phyloP scores from a whole-genome alignment of 768 basidiomycete genomes.

The Crassisporium funariophilum region DNA sequence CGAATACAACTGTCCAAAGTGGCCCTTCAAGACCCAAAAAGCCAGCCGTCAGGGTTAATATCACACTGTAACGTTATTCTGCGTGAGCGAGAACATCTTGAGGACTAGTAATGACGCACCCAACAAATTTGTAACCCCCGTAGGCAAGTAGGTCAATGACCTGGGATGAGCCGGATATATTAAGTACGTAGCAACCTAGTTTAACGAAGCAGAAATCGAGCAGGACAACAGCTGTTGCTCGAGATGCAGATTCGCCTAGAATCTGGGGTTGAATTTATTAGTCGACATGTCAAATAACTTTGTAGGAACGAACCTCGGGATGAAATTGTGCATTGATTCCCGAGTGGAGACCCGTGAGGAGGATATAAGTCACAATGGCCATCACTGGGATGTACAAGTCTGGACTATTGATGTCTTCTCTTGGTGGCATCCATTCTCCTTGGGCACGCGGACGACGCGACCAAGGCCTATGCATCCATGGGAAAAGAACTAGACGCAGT shows the following conservation, averaged over 20 bases:
- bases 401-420: conserved; percentile 94
- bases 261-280: conserved; percentile 39
- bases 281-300: background rate
- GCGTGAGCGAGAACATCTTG: background rate
- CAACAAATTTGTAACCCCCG: conserved; percentile 97
- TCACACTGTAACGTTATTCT: conserved; percentile 62
- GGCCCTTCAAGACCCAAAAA: conserved; percentile 64
- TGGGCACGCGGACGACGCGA: conserved; percentile 61
- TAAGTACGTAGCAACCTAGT: conserved; percentile 90
- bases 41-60: conserved; percentile 73
- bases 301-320: conserved; percentile 50
- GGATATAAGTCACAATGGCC: conserved; percentile 95
- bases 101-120: conserved; percentile 48
- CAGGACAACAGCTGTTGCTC: conserved; percentile 81
- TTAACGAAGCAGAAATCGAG: conserved; percentile 90
- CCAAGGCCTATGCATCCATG: conserved; percentile 93
- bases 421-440: conserved; percentile 83
- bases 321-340: conserved; percentile 85
- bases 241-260: conserved; percentile 83
- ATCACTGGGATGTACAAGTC: conserved; percentile 99
- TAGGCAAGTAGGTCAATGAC: conserved; percentile 88
- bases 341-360: conserved; percentile 82
- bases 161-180: conserved; percentile 72
- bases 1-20: conserved; percentile 70
- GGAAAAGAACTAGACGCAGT: conserved; percentile 86